A percentile compares a stretch with the other conserved stretches of the same genome.
phyloP scores from a whole-genome alignment of 2,329 filamentous ascomycete genomes.

The Botryosphaeria dothidea region DNA sequence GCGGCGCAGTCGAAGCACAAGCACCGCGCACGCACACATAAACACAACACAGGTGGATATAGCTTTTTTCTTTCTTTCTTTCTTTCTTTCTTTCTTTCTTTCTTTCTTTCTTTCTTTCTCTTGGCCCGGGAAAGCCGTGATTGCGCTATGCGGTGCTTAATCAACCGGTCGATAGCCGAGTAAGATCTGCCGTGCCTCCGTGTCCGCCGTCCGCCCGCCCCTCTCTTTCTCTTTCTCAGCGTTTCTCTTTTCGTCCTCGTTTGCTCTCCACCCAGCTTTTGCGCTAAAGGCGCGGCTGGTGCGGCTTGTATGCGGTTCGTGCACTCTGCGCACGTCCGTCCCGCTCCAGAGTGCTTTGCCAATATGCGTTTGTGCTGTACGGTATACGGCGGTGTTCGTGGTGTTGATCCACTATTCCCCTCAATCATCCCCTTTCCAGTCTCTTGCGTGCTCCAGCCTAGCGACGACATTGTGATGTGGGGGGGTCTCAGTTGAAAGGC shows the following conservation, averaged over 20 bases:
- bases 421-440: background rate
- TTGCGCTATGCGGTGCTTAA: background rate
- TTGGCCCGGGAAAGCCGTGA: background rate
- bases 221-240: background rate
- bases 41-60: background rate
- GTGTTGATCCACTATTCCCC: background rate
- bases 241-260: background rate
- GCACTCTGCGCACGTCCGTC: background rate
- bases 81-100: background rate
- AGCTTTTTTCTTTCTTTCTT: too few species aligned
- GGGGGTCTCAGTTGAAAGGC: too few species aligned
- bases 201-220: background rate
- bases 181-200: background rate
- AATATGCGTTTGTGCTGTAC: background rate
- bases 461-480: too few species aligned
- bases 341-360: background rate
- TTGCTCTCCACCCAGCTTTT: too few species aligned
- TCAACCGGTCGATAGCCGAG: background rate
- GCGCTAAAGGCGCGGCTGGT: background rate
- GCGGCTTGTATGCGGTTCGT: background rate
- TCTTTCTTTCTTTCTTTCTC: too few species aligned
- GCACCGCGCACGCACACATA: too few species aligned
- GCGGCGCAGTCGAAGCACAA: slow-evolving; percentile 5
- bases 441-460: too few species aligned
- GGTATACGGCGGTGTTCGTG: background rate